Evolutionary conservation across 116 monocot genomes (phyloP).

Genomic region (Cymodocea nodosa): DNA sequence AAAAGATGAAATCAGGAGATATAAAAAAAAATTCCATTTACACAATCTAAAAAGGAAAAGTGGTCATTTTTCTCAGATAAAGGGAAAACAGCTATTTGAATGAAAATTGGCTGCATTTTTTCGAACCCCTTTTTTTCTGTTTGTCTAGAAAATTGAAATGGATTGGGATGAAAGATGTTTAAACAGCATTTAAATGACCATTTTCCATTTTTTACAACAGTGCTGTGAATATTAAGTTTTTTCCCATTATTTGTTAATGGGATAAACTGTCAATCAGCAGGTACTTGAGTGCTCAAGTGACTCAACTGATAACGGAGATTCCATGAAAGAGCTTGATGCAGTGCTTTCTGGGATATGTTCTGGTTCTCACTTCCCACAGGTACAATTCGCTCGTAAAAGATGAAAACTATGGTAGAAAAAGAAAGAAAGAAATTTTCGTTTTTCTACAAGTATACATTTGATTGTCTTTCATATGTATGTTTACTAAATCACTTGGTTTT

Average conservation of each 20-base stretch:
- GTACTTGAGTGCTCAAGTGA: conserved; percentile 26
- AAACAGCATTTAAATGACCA: no score
- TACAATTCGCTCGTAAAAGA: neutral
- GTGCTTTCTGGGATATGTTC: conserved; percentile 32
- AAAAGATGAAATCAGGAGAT: no score
- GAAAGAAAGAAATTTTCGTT: neutral
- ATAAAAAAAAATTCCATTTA: no score
- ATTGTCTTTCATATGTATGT: neutral
- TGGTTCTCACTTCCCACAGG: conserved; percentile 51
- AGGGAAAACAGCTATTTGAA: no score
- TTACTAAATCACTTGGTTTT: conserved; percentile 5
- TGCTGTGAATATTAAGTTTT: neutral
- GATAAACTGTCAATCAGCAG: conserved; percentile 14
- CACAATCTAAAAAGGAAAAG: no score
- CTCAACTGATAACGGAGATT: conserved; percentile 26
- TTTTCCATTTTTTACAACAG: neutral
- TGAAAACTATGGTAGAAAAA: neutral
- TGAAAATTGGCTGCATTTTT: no score
- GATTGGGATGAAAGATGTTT: no score
- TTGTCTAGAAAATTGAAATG: no score
- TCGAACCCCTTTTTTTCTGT: no score
- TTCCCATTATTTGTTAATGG: no score
- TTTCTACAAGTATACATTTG: neutral
- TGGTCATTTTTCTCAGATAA: no score
- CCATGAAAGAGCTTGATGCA: conserved; percentile 45